Evolutionary conservation across 1,284 basidiomycete species (phyloP).

Genomic region (Mycena sp.): DNA sequence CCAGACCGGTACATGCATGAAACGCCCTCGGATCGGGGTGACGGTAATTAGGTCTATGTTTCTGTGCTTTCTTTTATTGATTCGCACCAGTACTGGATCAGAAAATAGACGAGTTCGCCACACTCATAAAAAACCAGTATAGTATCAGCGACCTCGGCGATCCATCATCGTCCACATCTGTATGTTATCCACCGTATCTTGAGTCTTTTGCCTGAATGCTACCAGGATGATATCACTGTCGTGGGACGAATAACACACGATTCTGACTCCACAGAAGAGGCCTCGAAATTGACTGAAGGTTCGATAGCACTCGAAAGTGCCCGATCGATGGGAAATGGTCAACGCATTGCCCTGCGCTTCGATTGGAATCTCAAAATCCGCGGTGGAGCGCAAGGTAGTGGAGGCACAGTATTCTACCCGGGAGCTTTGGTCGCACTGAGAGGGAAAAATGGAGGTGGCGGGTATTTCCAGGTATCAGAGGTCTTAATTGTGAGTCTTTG

Average conservation of each 20-base stretch:
- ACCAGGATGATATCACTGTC: constrained; percentile 76
- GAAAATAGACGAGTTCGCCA: constrained; percentile 85
- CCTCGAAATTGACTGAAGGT: constrained; percentile 77
- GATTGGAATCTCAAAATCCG: constrained; percentile 72
- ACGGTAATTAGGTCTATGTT: constrained; percentile 59
- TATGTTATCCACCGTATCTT: constrained; percentile 43
- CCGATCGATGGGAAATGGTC: constrained; percentile 79
- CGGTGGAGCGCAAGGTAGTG: constrained; percentile 68
- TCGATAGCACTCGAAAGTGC: constrained; percentile 85
- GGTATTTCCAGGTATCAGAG: constrained; percentile 87
- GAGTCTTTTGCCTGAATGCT: constrained; percentile 22
- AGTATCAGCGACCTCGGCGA: constrained; percentile 79
- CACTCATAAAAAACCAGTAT: constrained; percentile 77
- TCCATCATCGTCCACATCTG: constrained; percentile 78
- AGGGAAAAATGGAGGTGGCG: constrained; percentile 92
- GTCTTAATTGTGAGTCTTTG: constrained; percentile 69
- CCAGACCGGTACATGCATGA: constrained; percentile 95
- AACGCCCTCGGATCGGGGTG: constrained; percentile 83
- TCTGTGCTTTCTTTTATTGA: neutral
- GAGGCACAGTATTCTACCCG: constrained; percentile 86
- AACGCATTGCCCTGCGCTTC: constrained; percentile 77
- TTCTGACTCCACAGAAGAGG: constrained; percentile 59
- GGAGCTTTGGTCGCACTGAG: constrained; percentile 90
- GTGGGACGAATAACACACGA: constrained; percentile 88
- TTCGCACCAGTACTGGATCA: constrained; percentile 74